Conservation (phyloP, 306 rosid genomes). For the Cucurbita maxima region DNA sequence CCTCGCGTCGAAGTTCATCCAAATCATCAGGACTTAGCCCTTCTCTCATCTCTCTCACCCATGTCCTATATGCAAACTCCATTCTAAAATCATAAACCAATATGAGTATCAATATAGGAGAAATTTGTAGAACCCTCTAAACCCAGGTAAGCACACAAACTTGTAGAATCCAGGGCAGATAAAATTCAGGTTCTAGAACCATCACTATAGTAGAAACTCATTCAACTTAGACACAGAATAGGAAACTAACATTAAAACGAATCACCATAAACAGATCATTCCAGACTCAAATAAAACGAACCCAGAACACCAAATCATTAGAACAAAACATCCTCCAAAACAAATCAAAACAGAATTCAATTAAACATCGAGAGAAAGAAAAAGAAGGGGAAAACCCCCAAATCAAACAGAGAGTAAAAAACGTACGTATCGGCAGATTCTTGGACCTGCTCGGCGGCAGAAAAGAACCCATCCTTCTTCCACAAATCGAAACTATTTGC, state of each 20-base stretch:
- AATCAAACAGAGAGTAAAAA: neutral
- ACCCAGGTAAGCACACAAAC: neutral
- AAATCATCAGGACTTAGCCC: conserved; percentile 25
- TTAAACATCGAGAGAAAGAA: neutral
- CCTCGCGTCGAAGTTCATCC: conserved; percentile 61
- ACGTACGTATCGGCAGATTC: conserved; percentile 9
- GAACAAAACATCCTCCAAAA: neutral
- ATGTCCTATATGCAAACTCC: conserved; percentile 79
- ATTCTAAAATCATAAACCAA: conserved; percentile 30
- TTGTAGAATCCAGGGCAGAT: neutral
- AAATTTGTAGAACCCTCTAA: neutral
- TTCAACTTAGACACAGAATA: neutral
- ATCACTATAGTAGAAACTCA: neutral
- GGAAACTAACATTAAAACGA: neutral
- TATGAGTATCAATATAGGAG: neutral
- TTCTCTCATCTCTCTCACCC: conserved; percentile 71
- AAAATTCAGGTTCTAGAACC: neutral
- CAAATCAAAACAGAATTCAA: neutral
- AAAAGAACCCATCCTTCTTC: conserved; percentile 6
- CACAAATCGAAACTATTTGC: conserved; percentile 3
- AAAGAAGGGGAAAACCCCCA: neutral
- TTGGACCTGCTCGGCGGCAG: conserved; percentile 6
- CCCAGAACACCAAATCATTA: neutral
- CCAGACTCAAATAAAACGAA: neutral
- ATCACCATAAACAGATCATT: neutral